Conservation (phyloP, 306 rosid species). For the Cucumis sativus region DNA sequence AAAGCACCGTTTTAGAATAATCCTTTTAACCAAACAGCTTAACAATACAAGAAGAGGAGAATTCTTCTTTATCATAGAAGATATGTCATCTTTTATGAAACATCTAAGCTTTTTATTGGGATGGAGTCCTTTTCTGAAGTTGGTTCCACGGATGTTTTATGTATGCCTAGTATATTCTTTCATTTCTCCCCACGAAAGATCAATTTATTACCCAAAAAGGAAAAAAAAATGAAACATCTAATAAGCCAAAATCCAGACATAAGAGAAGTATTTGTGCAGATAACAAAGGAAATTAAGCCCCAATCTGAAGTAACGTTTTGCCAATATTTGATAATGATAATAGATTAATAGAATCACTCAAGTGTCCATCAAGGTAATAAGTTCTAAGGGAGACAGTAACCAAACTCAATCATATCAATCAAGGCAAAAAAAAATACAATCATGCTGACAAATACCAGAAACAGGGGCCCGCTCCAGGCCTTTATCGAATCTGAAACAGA, state of each 20-base stretch:
- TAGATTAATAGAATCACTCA: not conserved
- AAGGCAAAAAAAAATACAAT: not conserved
- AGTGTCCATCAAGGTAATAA: not conserved
- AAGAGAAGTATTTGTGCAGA: not conserved
- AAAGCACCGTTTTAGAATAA: not conserved
- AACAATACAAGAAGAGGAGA: not conserved
- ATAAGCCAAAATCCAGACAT: not conserved
- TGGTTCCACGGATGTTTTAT: no score
- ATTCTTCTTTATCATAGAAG: not conserved
- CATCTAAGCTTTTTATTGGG: not conserved
- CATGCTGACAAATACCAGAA: not conserved
- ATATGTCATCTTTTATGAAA: not conserved
- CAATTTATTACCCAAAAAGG: no score
- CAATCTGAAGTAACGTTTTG: not conserved
- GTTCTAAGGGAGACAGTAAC: not conserved
- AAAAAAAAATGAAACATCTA: not conserved
- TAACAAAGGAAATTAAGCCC: not conserved
- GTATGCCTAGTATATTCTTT: no score
- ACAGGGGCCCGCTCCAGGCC: not conserved
- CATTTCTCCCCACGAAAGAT: no score
- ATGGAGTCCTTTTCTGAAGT: no score
- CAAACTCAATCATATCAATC: not conserved
- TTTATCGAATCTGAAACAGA: not conserved
- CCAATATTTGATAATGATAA: not conserved
- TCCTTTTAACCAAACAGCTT: not conserved